Evolutionary conservation across 2,329 filamentous ascomycete species (phyloP).

Genomic region (Eutypella sp.): DNA sequence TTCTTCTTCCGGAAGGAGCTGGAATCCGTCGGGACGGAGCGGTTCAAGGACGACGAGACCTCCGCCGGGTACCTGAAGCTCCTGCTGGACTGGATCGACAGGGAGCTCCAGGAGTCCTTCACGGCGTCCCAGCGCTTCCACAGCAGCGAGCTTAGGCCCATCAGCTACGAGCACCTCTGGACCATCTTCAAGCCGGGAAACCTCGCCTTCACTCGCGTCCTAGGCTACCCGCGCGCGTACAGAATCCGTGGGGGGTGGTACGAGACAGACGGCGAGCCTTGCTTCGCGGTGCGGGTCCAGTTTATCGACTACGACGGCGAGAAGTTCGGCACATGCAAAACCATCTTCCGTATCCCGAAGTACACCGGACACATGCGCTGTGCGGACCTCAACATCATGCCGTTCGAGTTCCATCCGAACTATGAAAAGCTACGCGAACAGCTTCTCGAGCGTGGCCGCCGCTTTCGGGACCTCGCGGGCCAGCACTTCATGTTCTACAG

Average conservation of each 20-base stretch:
- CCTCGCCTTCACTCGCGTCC: conserved; percentile 19
- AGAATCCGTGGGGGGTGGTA: conserved; percentile 23
- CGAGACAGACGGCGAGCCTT: conserved; percentile 14
- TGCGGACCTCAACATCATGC: conserved; percentile 23
- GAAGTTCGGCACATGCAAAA: conserved; percentile 22
- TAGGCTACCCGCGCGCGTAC: conserved; percentile 23
- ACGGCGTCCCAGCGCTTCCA: conserved; percentile 17
- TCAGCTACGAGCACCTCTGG: conserved; percentile 22
- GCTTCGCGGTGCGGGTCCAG: conserved; percentile 17
- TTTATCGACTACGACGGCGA: conserved; percentile 30
- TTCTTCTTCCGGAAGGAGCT: conserved; percentile 21
- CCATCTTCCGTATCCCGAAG: conserved; percentile 18
- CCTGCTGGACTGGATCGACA: conserved; percentile 23
- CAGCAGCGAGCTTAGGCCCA: conserved; percentile 17
- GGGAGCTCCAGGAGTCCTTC: conserved; percentile 21
- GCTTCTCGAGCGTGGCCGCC: conserved; percentile 24
- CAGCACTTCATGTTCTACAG: conserved; percentile 29
- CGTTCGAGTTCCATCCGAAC: conserved; percentile 20
- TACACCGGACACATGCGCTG: conserved; percentile 25
- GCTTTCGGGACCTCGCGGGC: conserved; percentile 24
- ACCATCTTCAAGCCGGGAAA: conserved; percentile 17
- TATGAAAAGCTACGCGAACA: conserved; percentile 8
- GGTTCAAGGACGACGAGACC: conserved; percentile 19
- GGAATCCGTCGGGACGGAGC: conserved; percentile 16
- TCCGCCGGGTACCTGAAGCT: conserved; percentile 18